phyloP scores from a whole-genome alignment of 163 green algal genomes.

The Scenedesmus sp. region DNA sequence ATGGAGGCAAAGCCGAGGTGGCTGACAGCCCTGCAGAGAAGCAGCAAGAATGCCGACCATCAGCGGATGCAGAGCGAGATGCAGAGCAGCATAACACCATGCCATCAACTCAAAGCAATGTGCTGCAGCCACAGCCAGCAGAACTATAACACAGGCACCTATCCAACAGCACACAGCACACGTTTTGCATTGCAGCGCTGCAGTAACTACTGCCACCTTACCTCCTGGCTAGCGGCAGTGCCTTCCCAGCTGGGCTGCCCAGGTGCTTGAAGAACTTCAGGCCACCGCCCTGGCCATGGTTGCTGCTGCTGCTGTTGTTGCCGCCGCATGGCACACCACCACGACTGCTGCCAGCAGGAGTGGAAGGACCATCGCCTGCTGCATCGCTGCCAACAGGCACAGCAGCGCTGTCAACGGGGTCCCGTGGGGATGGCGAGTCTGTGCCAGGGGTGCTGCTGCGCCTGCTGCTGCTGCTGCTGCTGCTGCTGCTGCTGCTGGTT shows the following conservation, averaged over 20 bases:
- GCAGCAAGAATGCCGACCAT: background rate
- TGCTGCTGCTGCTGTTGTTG: conserved; percentile 20
- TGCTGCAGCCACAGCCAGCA: background rate
- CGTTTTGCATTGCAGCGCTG: background rate
- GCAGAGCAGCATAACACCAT: too few relatives aligned
- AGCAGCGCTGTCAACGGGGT: background rate
- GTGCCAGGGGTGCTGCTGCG: background rate
- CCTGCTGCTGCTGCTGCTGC: background rate
- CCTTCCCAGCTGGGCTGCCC: background rate
- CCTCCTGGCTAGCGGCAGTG: background rate
- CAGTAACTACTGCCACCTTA: background rate
- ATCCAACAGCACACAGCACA: background rate
- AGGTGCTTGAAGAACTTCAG: background rate
- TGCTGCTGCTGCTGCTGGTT: background rate
- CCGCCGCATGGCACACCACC: background rate
- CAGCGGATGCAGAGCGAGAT: background rate
- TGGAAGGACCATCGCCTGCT: background rate
- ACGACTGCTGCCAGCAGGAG: background rate
- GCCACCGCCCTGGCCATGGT: background rate
- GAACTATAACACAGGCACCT: background rate
- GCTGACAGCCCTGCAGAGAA: conserved; percentile 19
- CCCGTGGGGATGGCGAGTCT: background rate
- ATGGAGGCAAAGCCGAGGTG: conserved; percentile 38
- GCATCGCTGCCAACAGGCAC: background rate
- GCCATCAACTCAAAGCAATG: too few relatives aligned